A percentile compares a stretch with the other conserved stretches of the same genome.
These are phyloP conservation scores for Fusarium euwallaceae DNA, from an alignment of 2,329 filamentous ascomycete species.

Conservation along the genomic window DNA sequence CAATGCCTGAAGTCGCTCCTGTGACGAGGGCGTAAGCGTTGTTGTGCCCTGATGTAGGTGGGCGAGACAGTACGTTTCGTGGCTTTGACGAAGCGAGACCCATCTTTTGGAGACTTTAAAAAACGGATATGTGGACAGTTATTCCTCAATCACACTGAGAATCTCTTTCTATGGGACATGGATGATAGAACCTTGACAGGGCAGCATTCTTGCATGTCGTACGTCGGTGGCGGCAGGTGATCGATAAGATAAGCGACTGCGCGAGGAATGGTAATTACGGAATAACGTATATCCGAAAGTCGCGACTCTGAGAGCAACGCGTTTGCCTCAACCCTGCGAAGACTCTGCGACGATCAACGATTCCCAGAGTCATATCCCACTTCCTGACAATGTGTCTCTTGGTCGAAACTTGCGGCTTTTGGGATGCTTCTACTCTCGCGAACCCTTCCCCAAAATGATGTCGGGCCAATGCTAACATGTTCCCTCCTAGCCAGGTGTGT, in stretches of 20 bases:
- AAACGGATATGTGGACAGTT: not conserved
- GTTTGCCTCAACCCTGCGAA: not conserved
- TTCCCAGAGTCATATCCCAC: not conserved
- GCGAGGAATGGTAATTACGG: not conserved
- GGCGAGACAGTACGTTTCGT: not conserved
- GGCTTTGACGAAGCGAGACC: not conserved
- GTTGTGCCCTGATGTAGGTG: not conserved
- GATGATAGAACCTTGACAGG: not conserved
- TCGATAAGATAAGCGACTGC: not conserved
- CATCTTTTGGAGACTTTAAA: not conserved
- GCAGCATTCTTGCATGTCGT: not conserved
- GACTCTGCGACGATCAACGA: not conserved
- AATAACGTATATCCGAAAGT: not conserved
- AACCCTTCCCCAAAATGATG: not conserved
- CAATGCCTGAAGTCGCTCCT: constrained; percentile 1
- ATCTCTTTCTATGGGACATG: not conserved
- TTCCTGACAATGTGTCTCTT: not conserved
- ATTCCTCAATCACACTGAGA: not conserved
- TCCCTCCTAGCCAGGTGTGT: not conserved
- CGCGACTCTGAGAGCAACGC: not conserved
- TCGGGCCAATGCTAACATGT: not conserved
- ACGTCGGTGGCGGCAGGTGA: not conserved
- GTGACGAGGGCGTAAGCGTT: constrained; percentile 1
- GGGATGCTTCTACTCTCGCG: not conserved
- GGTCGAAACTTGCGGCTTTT: not conserved